A percentile compares a stretch with the other conserved stretches of the same genome.
phyloP scores from a whole-genome alignment of 352 stramenopile genomes.

The Phytophthora fragariaefolia region DNA sequence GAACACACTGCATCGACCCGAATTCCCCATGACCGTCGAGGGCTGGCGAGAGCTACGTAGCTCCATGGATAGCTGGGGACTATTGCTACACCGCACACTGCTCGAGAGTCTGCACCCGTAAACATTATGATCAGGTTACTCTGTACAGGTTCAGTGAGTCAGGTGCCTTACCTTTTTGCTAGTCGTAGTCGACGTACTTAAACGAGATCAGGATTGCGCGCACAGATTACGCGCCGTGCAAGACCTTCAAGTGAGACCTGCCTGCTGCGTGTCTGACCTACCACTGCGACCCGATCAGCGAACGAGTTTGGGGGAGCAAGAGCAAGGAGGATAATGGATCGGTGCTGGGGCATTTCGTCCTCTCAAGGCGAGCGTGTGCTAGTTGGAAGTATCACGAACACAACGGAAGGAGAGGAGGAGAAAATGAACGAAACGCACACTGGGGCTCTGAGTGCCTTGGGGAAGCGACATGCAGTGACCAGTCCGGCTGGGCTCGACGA shows the following conservation, averaged over 20 bases:
- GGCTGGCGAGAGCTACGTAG: constrained; percentile 31
- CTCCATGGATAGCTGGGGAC: constrained; percentile 41
- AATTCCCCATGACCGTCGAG: constrained; percentile 30
- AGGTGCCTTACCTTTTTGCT: constrained; percentile 16
- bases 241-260: constrained; percentile 17
- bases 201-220: constrained; percentile 19
- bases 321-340: constrained; percentile 15
- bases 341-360: constrained; percentile 6
- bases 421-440: background rate
- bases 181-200: constrained; percentile 19
- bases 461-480: constrained; percentile 24
- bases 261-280: background rate
- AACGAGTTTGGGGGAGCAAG: background rate
- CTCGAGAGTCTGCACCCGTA: constrained; percentile 33
- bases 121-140: background rate
- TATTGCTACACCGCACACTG: constrained; percentile 31
- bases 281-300: background rate
- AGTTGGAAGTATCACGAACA: background rate
- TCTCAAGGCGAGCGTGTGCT: background rate
- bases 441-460: background rate
- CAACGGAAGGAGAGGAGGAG: background rate
- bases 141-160: background rate
- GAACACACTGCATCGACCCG: constrained; percentile 30
- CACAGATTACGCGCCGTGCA: background rate
- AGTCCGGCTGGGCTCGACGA: constrained; percentile 17